A percentile compares a stretch with the other conserved stretches of the same genome.
phyloP scores from a whole-genome alignment of 2,329 filamentous ascomycete species.

The Zelopaecilomyces penicillatus region DNA sequence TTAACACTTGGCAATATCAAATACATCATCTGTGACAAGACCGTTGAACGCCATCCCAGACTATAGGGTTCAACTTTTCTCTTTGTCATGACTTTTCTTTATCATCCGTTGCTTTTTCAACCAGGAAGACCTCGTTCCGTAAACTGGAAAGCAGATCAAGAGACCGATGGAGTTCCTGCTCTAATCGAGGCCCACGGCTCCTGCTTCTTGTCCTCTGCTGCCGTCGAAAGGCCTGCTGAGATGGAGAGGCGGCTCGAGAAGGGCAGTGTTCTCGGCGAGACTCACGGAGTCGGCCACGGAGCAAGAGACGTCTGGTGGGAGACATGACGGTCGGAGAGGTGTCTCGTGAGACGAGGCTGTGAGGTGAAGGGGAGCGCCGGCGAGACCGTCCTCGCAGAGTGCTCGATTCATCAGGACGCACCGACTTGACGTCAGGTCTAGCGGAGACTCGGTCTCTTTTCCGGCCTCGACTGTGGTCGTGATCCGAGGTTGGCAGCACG shows the following conservation, averaged over 20 bases:
- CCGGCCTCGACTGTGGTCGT: constrained; percentile 27
- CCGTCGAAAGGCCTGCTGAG: constrained; percentile 24
- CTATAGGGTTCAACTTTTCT: too few species aligned
- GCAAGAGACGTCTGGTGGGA: constrained; percentile 32
- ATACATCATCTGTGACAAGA: too few species aligned
- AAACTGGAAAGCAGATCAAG: constrained; percentile 24
- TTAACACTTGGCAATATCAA: too few species aligned
- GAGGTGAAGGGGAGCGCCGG: constrained; percentile 30
- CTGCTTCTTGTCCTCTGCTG: constrained; percentile 31
- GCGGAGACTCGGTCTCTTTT: constrained; percentile 32
- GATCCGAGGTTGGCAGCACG: constrained; percentile 16
- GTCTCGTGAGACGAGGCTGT: constrained; percentile 22
- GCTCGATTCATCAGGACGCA: constrained; percentile 33
- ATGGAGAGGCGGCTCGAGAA: constrained; percentile 28
- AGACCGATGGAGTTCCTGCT: constrained; percentile 20
- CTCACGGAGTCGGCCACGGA: constrained; percentile 32
- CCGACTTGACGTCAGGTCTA: constrained; percentile 21
- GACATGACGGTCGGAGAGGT: constrained; percentile 28
- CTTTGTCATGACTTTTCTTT: background rate
- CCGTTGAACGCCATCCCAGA: too few species aligned
- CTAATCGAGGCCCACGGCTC: constrained; percentile 25
- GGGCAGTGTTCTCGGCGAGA: constrained; percentile 37
- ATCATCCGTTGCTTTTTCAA: constrained; percentile 8
- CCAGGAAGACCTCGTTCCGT: constrained; percentile 25
- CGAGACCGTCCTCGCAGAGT: constrained; percentile 34